Base-by-base conservation (phyloP, 2,329 filamentous ascomycete genomes). In the Dothiorella sarmentorum region DNA sequence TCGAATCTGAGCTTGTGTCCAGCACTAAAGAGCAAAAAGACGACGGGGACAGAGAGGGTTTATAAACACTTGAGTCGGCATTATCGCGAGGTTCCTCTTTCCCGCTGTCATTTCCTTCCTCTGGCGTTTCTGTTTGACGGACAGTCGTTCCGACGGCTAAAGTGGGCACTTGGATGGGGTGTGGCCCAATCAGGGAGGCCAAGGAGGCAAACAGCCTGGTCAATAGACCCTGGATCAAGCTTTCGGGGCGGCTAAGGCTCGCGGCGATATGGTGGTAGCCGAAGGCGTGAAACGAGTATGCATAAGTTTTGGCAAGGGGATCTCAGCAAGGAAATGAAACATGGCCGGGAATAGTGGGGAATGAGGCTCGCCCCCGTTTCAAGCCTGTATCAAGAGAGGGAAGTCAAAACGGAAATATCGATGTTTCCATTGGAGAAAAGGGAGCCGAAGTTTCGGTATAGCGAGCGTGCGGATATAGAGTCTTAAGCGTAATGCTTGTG, bases 141-240 rank as follows among this genome's bases (percentile, higher is more conserved):
- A 15, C 22, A 53, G 49, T 29, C 35, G 49, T 53, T 40, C 49
- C 49, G 49, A 31, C 49, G 49, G 49, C 49, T 53, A 53, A 53
- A 53, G 49, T 40, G 49, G n/a, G 49, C 49, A 4, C 35, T 40
- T 37, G 13, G 29, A 15, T 40, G 31, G 22, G 13, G 35, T n/a
- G 15, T 29, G n/a, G 22, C 31, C 47, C 29, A 52, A 11, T 17
- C 20, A 15, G 33, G 31, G 24, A 51, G 47, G 20, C 18, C 31
- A 15, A 31, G 18, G 13, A 15, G 47, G 31, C n/a, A 40, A 38
- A 38, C 24, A 40, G 33, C 49, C 49, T 20, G 22, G 24, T 40
- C 49, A n/a, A 17, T 40, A 37, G 35, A 27, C 15, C 33, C 17
- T 15, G 22, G 11, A 31, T 18, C 17, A 53, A 53, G 49, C 49